Base-by-base conservation (phyloP, 2,329 filamentous ascomycete species). In the Diaporthe humulicola region DNA sequence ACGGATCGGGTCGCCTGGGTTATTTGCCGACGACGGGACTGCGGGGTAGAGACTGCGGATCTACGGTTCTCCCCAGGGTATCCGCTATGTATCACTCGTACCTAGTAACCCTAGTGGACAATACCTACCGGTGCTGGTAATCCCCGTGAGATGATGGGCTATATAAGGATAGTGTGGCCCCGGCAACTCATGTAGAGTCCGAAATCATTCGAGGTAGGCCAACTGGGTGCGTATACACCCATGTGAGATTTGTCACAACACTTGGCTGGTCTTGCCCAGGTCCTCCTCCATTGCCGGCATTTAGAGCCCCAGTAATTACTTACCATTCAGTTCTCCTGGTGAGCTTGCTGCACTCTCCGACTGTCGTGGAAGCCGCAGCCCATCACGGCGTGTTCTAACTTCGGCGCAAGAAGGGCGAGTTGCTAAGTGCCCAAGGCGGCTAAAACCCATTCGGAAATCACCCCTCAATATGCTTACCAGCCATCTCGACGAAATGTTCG, bases 381-480 rank as follows among this genome's bases (percentile, higher is more conserved):
- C 22, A 7, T n/a, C 61, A 15, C 19, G 7, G n/a, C 3, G 28
- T 30, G 8, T 5, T 50, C 30, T 67, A 17, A 28, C 38, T 48
- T 17, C 58, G 17, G 15, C 19, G 10, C 48, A 50, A 38, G 28
- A 28, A n/a, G 33, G 40, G n/a, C 19, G 60, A 19, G 14, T 10
- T 48, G 45, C 40, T n/a, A 6, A 12, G 17, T 25, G 12, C 15
- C 4, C 22, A 36, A 22, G 28, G 22, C 38, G 25, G 3, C 40
- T 48, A 28, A 36, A 25, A 33, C 54, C 17, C 15, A 25, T 14
- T 73, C 38, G 33, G 28, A n/a, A 48, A 45, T 22, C 10, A 33
- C 52, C 30, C 9, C 8, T 33, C 67, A 57, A 12, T 9, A 76
- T 76, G 73, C 58, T 75, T 30, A 69, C 71, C 28, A 56, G 56